phyloP scores from a whole-genome alignment of 352 stramenopile species.

The Phytophthora cactorum region DNA sequence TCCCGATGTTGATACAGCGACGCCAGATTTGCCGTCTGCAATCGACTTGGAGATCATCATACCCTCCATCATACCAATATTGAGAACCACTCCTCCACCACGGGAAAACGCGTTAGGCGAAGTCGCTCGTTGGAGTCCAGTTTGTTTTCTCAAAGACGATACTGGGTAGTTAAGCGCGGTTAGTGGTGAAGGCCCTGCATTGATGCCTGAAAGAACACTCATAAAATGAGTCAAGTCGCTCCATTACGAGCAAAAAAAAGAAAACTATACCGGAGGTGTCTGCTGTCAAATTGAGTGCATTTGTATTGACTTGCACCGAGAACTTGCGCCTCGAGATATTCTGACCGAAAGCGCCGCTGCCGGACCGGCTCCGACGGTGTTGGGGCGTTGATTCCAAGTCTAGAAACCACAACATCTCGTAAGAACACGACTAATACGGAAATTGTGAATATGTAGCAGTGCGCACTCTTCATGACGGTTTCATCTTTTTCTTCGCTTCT shows the following conservation, averaged over 20 bases:
- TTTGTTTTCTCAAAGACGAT: conserved; percentile 24
- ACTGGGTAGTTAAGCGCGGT: conserved; percentile 2
- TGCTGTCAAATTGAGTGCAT: conserved; percentile 12
- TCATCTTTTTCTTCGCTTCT: conserved; percentile 12
- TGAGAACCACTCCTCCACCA: conserved; percentile 35
- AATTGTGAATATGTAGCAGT: neutral
- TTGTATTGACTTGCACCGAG: conserved; percentile 20
- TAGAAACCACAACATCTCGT: conserved; percentile 1
- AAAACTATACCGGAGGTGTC: conserved; percentile 14
- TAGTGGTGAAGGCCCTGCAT: neutral
- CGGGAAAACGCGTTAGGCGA: conserved; percentile 19
- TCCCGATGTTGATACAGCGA: conserved; percentile 6
- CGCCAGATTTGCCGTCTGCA: conserved; percentile 15
- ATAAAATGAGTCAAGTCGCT: neutral
- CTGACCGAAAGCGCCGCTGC: conserved; percentile 17
- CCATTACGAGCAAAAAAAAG: neutral
- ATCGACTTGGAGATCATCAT: conserved; percentile 22
- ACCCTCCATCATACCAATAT: conserved; percentile 31
- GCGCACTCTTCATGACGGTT: conserved; percentile 10
- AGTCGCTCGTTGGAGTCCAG: conserved; percentile 5
- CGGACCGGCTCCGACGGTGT: conserved; percentile 19
- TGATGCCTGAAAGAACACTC: neutral
- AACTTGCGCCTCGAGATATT: conserved; percentile 26
- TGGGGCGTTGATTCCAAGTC: neutral
- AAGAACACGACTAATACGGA: neutral